phyloP scores from a whole-genome alignment of 2,329 filamentous ascomycete genomes.

The Sphaerulina populicola region DNA sequence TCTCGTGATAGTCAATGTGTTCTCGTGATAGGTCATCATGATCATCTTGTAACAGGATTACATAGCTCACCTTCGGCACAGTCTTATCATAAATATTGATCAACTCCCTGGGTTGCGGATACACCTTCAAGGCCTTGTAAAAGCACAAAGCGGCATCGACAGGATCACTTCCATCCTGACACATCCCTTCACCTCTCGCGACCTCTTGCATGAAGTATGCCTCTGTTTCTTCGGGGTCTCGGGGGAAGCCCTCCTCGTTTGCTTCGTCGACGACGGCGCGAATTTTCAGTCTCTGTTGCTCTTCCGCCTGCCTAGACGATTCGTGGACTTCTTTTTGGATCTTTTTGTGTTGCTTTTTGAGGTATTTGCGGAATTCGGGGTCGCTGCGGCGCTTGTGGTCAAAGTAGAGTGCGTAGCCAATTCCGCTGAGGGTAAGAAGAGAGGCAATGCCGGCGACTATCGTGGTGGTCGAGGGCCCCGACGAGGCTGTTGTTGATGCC shows the following conservation, averaged over 20 bases:
- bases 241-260: slow-evolving; percentile 84
- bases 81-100: slow-evolving; percentile 98
- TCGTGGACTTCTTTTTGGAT: slow-evolving; percentile 65
- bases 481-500: slow-evolving; percentile 31
- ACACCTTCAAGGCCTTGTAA: slow-evolving; percentile 98
- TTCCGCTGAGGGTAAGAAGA: slow-evolving; percentile 50
- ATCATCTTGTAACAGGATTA: neutral
- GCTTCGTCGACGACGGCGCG: slow-evolving; percentile 68
- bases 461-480: slow-evolving; percentile 47
- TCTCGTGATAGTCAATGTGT: no score
- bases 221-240: slow-evolving; percentile 85
- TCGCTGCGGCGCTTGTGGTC: slow-evolving; percentile 58
- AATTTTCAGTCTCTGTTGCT: slow-evolving; percentile 64
- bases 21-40: no score
- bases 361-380: slow-evolving; percentile 52
- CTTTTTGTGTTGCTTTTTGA: slow-evolving; percentile 67
- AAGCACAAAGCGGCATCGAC: slow-evolving; percentile 88
- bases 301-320: slow-evolving; percentile 56
- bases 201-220: slow-evolving; percentile 96
- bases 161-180: slow-evolving; percentile 66
- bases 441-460: slow-evolving; percentile 51
- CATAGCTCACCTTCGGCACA: slow-evolving; percentile 69
- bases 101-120: slow-evolving; percentile 83
- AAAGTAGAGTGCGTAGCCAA: slow-evolving; percentile 60
- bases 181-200: slow-evolving; percentile 74